Evolutionary conservation across 2,329 filamentous ascomycete genomes (phyloP), one percentile per base, ranked within the genome.

Genomic region (Aspergillus brasiliensis): DNA sequence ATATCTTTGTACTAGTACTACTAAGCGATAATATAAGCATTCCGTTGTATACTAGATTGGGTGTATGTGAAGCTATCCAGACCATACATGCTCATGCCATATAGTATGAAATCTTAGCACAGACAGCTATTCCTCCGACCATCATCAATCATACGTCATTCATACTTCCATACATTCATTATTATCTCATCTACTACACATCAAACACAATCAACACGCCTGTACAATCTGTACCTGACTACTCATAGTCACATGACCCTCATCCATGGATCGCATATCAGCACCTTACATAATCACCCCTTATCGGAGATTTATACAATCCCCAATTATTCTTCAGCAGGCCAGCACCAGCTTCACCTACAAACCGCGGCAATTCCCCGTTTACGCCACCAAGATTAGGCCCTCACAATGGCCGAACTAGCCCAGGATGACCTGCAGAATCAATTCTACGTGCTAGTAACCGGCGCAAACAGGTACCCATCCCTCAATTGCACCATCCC

Each of bases 401-500:
- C 52, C 28, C 17, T 53, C 61, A 51, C 56, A 59, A 59, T 69
- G 69, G 25, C 62, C 53, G 17, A 60, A 34, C 25, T 31, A 40
- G 21, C 57, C 6, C 40, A 44, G n/a, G 46, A 58, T 27, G 54
- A 57, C 38, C 51, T 56, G 34, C 59, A 70, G 28, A 67, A 73
- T 40, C 69, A 70, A 49, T 64, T 65, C 42, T 76, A 74, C 71
- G 86, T 91, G 8, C 81, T 97, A 40, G 86, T 97, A 42, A 96
- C 92, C 0, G 92, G 92, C 56, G 91, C 91, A 37, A 96, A 96
- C 77, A 93, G 91, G 92, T 93, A 83, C 59, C 49, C 25, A 15
- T n/a, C 11, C n/a, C 34, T 27, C 19, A 55, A 47, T 57, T 47
- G 44, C 17, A 51, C 15, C 28, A 37, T 48, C 53, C 31, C 46